Base-by-base conservation (phyloP, 768 basidiomycete genomes). In the Cyclocybe cylindracea region DNA sequence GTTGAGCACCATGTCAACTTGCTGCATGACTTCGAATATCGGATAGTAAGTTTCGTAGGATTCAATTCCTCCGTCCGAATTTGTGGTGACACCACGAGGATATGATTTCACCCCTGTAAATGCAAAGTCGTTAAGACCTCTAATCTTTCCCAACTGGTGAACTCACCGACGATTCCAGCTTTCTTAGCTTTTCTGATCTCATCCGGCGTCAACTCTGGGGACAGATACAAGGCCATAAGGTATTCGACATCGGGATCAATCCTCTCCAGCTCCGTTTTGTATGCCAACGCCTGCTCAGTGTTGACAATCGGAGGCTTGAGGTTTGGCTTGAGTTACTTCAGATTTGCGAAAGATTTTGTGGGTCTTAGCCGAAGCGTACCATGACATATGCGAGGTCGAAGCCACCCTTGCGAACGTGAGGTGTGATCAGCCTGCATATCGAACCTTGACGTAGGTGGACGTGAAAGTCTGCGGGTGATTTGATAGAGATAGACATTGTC, bases 171-270 rank as follows among this genome's bases (percentile, higher is more conserved):
- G 55, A 99, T 82, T 14, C 97, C 96, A 13, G 89, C 88, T 34
- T 76, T 70, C 48, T 87, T 88, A 10, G 96, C 97, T 69, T 91
- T 95, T 61, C 81, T 79, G 61, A 98, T 87, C 65, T 97, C 94
- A 14, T 87, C 87, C 5, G 94, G 91, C 2, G 94, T 96, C 50
- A 98, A 81, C 44, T 89, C 86, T 0, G 89, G 87, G 36, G 88
- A 91, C n/a, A 99, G 82, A 71, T 98, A 99, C 39, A 99, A 77
- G 1, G 95, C 96, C 91, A 98, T 96, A 24, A 99, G 77, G 74
- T 92, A 96, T 69, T 94, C 84, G 13, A 90, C 85, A 48, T 72
- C 70, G 10, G 91, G 83, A 43, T 92, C 91, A 53, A 97, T 84
- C 37, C 65, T 71, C 63, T 91, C 76, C 32, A 99, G 81, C 24